Percentiles rank a stretch among this genome's conserved stretches.
Conservation (phyloP, 225 moss, liverwort and hornwort genomes). For the Physcomitrellopsis africana region DNA sequence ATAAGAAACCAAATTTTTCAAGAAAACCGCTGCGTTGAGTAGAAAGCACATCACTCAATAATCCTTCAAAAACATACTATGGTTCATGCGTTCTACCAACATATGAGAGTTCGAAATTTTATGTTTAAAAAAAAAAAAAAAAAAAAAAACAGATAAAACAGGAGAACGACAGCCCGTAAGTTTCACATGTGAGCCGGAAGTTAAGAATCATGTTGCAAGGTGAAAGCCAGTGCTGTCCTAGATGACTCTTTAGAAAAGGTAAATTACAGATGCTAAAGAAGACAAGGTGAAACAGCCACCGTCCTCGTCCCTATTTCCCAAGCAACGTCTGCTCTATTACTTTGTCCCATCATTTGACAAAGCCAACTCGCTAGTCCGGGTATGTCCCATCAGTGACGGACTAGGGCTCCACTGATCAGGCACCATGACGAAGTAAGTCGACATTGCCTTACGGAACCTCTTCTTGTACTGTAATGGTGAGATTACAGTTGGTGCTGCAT, state of each 20-base stretch:
- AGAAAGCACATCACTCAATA: too few relatives aligned
- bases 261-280: conserved; percentile 30
- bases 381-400: conserved; percentile 41
- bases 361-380: conserved; percentile 32
- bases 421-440: conserved; percentile 92
- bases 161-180: conserved; percentile 3
- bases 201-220: background rate
- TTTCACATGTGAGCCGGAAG: conserved; percentile 7
- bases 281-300: conserved; percentile 17
- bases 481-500: conserved; percentile 89
- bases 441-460: conserved; percentile 95
- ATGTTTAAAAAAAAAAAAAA: too few relatives aligned
- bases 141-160: too few relatives aligned
- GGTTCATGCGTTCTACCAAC: too few relatives aligned
- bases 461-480: conserved; percentile 94
- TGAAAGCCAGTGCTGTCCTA: background rate
- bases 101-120: too few relatives aligned
- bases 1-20: too few relatives aligned
- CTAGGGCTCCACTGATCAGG: conserved; percentile 85
- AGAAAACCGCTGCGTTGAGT: too few relatives aligned
- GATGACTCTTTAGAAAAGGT: conserved; percentile 13
- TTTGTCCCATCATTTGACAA: conserved; percentile 32
- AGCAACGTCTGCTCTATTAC: conserved; percentile 19
- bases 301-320: conserved; percentile 6
- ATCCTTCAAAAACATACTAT: too few relatives aligned